A percentile compares a stretch with the other conserved stretches of the same genome.
phyloP scores from a whole-genome alignment of 208 protist species.

The Porcisia hertigi region DNA sequence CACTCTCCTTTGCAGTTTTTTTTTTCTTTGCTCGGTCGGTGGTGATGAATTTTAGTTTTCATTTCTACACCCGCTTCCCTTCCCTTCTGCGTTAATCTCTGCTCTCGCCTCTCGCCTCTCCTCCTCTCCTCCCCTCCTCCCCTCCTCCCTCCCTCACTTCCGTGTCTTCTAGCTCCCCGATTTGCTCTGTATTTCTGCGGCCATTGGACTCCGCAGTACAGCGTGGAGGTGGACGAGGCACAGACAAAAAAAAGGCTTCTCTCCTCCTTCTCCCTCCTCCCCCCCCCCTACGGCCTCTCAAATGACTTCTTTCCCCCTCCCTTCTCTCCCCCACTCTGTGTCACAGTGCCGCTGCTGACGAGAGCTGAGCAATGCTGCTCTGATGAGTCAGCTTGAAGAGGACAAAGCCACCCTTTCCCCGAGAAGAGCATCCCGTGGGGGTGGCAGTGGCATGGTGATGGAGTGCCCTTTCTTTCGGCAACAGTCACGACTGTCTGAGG shows the following conservation, averaged over 20 bases:
- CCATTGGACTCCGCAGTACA: not conserved
- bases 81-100: not conserved
- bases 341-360: not conserved
- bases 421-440: not conserved
- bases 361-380: not conserved
- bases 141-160: too few relatives aligned
- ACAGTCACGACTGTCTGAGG: conserved; percentile 1
- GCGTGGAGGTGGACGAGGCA: not conserved
- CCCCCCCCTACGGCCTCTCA: not conserved
- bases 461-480: not conserved
- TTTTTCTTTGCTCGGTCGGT: not conserved
- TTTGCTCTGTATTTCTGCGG: not conserved
- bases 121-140: too few relatives aligned
- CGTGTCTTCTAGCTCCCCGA: too few relatives aligned
- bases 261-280: not conserved
- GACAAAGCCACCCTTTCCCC: not conserved
- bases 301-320: not conserved
- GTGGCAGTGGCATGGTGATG: not conserved
- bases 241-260: not conserved
- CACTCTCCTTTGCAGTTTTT: not conserved
- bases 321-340: not conserved
- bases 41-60: not conserved
- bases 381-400: not conserved
- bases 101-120: too few relatives aligned
- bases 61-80: not conserved